Base-by-base conservation (phyloP, 2,329 filamentous ascomycete species). In the Didymosphaeria variabile region DNA sequence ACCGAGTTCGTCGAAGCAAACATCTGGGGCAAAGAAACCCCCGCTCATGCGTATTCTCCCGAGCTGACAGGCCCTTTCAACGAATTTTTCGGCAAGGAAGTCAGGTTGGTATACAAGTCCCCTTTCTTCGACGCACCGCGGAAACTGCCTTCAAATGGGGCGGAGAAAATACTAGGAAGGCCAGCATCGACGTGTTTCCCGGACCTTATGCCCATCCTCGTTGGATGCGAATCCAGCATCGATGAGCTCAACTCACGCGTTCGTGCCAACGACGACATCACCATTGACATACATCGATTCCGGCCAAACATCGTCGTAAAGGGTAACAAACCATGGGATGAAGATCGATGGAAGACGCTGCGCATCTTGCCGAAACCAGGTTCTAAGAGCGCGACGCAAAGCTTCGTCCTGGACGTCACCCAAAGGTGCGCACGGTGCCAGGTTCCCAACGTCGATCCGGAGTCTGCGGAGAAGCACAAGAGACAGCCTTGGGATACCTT, bases 391-490 rank as follows among this genome's bases (percentile, higher is more conserved):
- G 26, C 26, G 53, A 36, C 62, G 58, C 78, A 55, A 7, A 21
- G 19, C 0, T 70, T 87, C 10, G 79, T 80, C 26, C 67, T 89
- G 36, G 87, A 90, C 72, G 82, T 88, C 32, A 83, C 87, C 19
- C 85, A 86, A 31, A 79, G 87, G 3, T 89, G 87, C 69, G 82
- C 86, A 36, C 77, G 87, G 21, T 90, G 87, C 62, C 86, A 86
- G 63, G 86, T 89, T 2, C 87, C 87, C 7, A 90, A 89, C 73
- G 87, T 89, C n/a, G 77, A 89, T 66, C 86, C 87, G 0, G 83
- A 85, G n/a, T 87, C 87, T 5, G 87, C 84, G 9, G 81, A 83
- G 60, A 86, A 87, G 74, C 80, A 89, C 69, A 79, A 81, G 54
- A 81, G 81, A 51, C 82, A 90, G 79, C 87, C 87, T 7, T 90